A percentile compares a stretch with the other conserved stretches of the same genome.
Conservation (phyloP, 208 protist genomes). For the Trypanosoma scelopori region DNA sequence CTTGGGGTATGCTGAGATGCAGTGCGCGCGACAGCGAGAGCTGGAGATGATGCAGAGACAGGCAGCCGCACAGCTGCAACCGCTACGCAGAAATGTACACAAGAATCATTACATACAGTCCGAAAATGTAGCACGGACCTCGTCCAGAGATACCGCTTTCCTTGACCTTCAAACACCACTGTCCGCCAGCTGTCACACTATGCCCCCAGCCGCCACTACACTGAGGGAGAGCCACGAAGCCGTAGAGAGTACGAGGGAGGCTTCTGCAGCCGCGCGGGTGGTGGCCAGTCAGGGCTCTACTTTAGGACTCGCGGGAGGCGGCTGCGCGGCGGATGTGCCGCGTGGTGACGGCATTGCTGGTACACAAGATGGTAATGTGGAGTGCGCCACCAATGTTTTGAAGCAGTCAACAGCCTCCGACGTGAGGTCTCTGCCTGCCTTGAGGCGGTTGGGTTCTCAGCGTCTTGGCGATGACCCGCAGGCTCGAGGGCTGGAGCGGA, state of each 20-base stretch:
- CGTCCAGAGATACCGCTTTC: not conserved
- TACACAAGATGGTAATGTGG: no score
- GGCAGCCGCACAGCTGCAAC: not conserved
- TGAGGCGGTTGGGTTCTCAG: not conserved
- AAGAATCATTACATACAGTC: not conserved
- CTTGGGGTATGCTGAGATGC: slow-evolving; percentile 49
- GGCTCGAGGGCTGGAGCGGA: not conserved
- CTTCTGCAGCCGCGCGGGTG: not conserved
- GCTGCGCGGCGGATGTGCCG: not conserved
- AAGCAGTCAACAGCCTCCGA: not conserved
- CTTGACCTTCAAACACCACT: not conserved
- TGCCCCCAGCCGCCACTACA: not conserved
- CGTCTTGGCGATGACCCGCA: no score
- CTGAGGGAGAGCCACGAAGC: not conserved
- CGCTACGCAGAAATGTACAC: not conserved
- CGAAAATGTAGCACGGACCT: not conserved
- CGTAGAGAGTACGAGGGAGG: not conserved
- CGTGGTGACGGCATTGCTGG: not conserved
- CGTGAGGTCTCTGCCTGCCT: not conserved
- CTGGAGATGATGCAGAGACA: slow-evolving; percentile 3
- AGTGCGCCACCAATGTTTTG: not conserved
- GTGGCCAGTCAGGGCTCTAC: slow-evolving; percentile 7
- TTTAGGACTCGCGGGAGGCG: not conserved
- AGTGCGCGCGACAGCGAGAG: slow-evolving; percentile 20
- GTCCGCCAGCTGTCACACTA: slow-evolving; percentile 4